A percentile compares a stretch with the other conserved stretches of the same genome.
phyloP scores from a whole-genome alignment of 2,329 filamentous ascomycete species.

The Exophiala bonariae region DNA sequence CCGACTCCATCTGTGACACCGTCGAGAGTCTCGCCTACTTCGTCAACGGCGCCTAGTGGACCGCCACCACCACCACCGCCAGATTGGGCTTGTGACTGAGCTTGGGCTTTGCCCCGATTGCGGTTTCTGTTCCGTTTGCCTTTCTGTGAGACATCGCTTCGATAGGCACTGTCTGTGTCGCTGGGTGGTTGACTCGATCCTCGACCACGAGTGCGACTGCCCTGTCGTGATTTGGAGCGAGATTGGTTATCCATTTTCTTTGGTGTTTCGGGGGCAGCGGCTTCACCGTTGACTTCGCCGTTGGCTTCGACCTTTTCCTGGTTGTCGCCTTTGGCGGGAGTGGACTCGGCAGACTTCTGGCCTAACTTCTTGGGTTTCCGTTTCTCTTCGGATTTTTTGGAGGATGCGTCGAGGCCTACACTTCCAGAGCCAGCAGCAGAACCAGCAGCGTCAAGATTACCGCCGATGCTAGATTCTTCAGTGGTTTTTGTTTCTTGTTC shows the following conservation, averaged over 20 bases:
- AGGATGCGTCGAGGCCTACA: slow-evolving; percentile 28
- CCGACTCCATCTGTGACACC: slow-evolving; percentile 43
- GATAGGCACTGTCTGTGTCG: slow-evolving; percentile 56
- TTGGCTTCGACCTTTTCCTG: slow-evolving; percentile 19
- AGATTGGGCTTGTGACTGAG: slow-evolving; percentile 44
- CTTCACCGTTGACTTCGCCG: slow-evolving; percentile 12
- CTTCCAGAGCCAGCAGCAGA: slow-evolving; percentile 37
- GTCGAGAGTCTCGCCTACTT: slow-evolving; percentile 54
- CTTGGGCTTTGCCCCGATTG: slow-evolving; percentile 35
- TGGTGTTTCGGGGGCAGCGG: slow-evolving; percentile 20
- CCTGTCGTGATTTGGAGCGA: slow-evolving; percentile 27
- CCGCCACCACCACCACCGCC: slow-evolving; percentile 40
- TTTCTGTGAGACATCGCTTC: slow-evolving; percentile 55
- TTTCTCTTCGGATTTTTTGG: slow-evolving; percentile 33
- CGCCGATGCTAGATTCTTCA: slow-evolving; percentile 34
- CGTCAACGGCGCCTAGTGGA: slow-evolving; percentile 57
- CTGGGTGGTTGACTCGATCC: slow-evolving; percentile 40
- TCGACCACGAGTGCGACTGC: slow-evolving; percentile 34
- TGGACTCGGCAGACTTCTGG: slow-evolving; percentile 27
- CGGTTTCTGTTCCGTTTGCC: slow-evolving; percentile 57
- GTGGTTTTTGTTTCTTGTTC: slow-evolving; percentile 29
- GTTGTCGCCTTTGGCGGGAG: slow-evolving; percentile 31
- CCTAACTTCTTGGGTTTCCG: slow-evolving; percentile 31
- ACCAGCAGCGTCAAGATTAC: slow-evolving; percentile 33
- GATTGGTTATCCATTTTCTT: slow-evolving; percentile 26